These are phyloP conservation scores for Lodderomyces margitis DNA, from an alignment of 1,139 yeast species.

Conservation along the genomic window DNA sequence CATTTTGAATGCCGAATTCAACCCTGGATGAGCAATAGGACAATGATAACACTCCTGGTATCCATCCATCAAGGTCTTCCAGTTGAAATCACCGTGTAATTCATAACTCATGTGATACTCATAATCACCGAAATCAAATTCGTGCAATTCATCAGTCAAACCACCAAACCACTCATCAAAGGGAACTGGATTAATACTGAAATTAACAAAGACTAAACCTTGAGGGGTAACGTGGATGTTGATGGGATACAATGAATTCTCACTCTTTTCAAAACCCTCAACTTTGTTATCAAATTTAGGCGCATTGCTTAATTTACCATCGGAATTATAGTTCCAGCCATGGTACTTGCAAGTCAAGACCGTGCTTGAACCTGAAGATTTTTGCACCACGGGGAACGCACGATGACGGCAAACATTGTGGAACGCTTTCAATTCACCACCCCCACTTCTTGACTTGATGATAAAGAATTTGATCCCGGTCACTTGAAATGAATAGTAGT, in stretches of 20 bases:
- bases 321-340: slow-evolving; percentile 64
- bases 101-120: slow-evolving; percentile 68
- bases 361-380: slow-evolving; percentile 55
- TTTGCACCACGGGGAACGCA: slow-evolving; percentile 59
- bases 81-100: slow-evolving; percentile 59
- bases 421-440: slow-evolving; percentile 55
- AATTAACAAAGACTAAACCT: slow-evolving; percentile 57
- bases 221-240: slow-evolving; percentile 53
- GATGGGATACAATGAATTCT: slow-evolving; percentile 55
- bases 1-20: slow-evolving; percentile 56
- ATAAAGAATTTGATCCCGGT: slow-evolving; percentile 56
- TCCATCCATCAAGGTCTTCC: slow-evolving; percentile 69
- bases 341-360: slow-evolving; percentile 61
- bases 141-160: slow-evolving; percentile 49
- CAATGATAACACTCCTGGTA: slow-evolving; percentile 68
- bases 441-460: slow-evolving; percentile 43
- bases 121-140: slow-evolving; percentile 57
- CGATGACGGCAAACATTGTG: slow-evolving; percentile 66
- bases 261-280: slow-evolving; percentile 55
- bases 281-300: slow-evolving; percentile 56
- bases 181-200: slow-evolving; percentile 35
- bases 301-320: slow-evolving; percentile 56
- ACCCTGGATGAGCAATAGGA: slow-evolving; percentile 65
- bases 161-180: slow-evolving; percentile 55
- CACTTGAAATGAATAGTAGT: slow-evolving; percentile 49